phyloP scores from a whole-genome alignment of 2,329 filamentous ascomycete species.

The Fusarium tjaetaba region DNA sequence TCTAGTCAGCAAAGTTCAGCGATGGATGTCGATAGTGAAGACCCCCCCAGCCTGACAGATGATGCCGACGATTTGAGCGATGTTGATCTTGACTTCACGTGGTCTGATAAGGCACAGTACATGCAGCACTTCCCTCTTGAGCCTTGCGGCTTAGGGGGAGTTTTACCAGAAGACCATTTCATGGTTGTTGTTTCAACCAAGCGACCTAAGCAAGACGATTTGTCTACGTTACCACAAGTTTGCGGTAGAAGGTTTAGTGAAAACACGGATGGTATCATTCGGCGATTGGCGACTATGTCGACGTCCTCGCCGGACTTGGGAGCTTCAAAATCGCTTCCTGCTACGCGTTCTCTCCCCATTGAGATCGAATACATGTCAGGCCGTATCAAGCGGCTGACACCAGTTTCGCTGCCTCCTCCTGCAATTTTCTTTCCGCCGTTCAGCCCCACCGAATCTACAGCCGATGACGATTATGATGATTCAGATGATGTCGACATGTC shows the following conservation, averaged over 20 bases:
- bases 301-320: constrained; percentile 49
- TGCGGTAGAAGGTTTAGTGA: constrained; percentile 39
- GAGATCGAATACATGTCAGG: constrained; percentile 59
- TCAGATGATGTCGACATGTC: constrained; percentile 46
- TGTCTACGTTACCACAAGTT: not conserved
- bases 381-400: constrained; percentile 55
- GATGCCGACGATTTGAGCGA: constrained; percentile 51
- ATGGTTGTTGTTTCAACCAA: constrained; percentile 64
- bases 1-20: constrained; percentile 27
- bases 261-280: constrained; percentile 54
- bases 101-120: constrained; percentile 57
- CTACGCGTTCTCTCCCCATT: constrained; percentile 34
- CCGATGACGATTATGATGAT: constrained; percentile 44
- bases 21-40: constrained; percentile 44
- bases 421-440: constrained; percentile 62
- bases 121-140: constrained; percentile 56
- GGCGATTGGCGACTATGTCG: constrained; percentile 54
- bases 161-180: constrained; percentile 72
- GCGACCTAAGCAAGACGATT: constrained; percentile 49
- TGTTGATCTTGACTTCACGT: constrained; percentile 57
- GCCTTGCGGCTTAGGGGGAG: constrained; percentile 67
- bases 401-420: constrained; percentile 62
- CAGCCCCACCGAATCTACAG: constrained; percentile 53
- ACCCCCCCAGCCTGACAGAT: constrained; percentile 48
- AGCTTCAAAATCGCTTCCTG: not conserved